Percentiles rank a stretch among this genome's conserved stretches.
These are phyloP conservation scores for Truncatella angustata DNA, from an alignment of 2,329 filamentous ascomycete genomes.

Conservation along the genomic window DNA sequence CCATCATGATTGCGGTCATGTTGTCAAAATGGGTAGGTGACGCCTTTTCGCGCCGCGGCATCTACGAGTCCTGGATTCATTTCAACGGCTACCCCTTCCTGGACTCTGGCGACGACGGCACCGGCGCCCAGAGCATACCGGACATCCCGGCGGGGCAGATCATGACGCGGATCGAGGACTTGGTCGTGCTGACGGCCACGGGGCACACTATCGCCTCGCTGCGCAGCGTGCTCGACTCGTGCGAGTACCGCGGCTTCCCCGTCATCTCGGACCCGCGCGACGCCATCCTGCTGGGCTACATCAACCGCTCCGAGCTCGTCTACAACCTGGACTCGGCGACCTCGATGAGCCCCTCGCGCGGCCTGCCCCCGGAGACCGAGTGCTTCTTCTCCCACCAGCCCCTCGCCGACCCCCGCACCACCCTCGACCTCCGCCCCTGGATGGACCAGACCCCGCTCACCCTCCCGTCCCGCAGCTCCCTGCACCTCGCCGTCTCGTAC, in stretches of 20 bases:
- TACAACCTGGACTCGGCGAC: constrained; percentile 72
- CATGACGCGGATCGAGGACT: constrained; percentile 90
- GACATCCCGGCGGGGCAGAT: constrained; percentile 84
- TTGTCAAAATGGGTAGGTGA: constrained; percentile 97
- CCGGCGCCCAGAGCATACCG: constrained; percentile 50
- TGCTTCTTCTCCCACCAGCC: constrained; percentile 83
- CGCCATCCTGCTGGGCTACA: constrained; percentile 85
- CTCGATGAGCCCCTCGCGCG: constrained; percentile 51
- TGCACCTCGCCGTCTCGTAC: constrained; percentile 86
- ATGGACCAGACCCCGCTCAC: constrained; percentile 99
- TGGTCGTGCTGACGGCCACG: constrained; percentile 81
- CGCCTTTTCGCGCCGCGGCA: constrained; percentile 86
- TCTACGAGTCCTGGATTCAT: constrained; percentile 98
- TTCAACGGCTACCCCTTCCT: constrained; percentile 95
- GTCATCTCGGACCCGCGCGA: constrained; percentile 77
- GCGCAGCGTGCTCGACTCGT: constrained; percentile 65
- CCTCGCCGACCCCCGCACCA: constrained; percentile 72
- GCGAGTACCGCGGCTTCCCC: constrained; percentile 87
- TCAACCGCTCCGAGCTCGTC: constrained; percentile 83
- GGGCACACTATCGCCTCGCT: constrained; percentile 84
- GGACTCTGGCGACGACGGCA: constrained; percentile 79
- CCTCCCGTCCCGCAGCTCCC: constrained; percentile 69
- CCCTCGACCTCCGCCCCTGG: constrained; percentile 89
- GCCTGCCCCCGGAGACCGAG: constrained; percentile 68
- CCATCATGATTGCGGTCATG: constrained; percentile 99